Conservation (phyloP, 2,329 filamentous ascomycete species). For the Incumbomyces delicatus region DNA sequence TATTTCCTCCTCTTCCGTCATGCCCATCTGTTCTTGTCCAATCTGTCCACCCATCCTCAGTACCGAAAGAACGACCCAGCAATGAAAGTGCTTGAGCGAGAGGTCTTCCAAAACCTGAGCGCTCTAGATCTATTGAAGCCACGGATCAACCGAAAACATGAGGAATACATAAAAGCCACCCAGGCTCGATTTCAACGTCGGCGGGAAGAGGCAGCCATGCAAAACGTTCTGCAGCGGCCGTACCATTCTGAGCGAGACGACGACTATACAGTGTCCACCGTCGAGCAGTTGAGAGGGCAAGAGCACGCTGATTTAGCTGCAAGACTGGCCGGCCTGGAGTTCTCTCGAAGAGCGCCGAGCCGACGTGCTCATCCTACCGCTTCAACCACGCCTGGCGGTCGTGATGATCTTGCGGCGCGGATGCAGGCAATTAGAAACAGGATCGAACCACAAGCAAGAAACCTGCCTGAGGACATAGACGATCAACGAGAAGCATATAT, state of each 20-base stretch:
- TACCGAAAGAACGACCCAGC: conserved; percentile 49
- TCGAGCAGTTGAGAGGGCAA: conserved; percentile 56
- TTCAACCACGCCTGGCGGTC: conserved; percentile 48
- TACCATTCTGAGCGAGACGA: conserved; percentile 14
- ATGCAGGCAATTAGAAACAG: conserved; percentile 22
- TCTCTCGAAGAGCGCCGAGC: conserved; percentile 55
- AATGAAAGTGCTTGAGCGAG: conserved; percentile 48
- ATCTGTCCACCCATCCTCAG: conserved; percentile 67
- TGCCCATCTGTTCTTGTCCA: conserved; percentile 69
- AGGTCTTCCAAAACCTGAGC: conserved; percentile 55
- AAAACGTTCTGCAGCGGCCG: conserved; percentile 7
- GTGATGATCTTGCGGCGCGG: conserved; percentile 41
- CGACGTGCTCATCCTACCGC: conserved; percentile 41
- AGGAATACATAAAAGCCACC: conserved; percentile 53
- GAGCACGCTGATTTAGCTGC: conserved; percentile 69
- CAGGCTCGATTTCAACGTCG: conserved; percentile 35
- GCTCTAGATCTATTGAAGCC: conserved; percentile 73
- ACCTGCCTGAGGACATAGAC: not conserved
- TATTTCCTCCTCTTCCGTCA: conserved; percentile 89
- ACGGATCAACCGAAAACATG: conserved; percentile 60
- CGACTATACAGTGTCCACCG: conserved; percentile 21
- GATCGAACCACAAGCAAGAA: conserved; percentile 12
- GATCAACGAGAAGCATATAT: conserved; percentile 1
- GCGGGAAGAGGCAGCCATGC: conserved; percentile 5
- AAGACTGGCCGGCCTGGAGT: conserved; percentile 62